Evolutionary conservation across 1,139 yeast species (phyloP), one percentile per base, ranked within the genome.

Genomic region (Geotrichum cucujoidarum): DNA sequence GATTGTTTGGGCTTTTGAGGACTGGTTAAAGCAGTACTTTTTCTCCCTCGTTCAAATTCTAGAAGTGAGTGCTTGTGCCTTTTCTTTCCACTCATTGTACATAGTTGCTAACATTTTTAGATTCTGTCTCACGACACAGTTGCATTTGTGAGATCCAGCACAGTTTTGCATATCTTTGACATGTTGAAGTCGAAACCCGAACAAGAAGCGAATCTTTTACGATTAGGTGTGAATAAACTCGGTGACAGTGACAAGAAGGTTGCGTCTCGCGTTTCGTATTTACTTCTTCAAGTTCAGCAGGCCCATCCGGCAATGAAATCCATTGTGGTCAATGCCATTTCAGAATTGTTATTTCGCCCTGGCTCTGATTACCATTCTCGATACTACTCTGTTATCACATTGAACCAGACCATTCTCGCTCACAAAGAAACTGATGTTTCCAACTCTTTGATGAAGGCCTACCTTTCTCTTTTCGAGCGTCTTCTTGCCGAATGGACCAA

Each of bases 261-360:
- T 10, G 80, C 95, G 0, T 85, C 97, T 1, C 85, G 88, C 62
- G 80, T 95, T 1, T 89, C 97, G 2, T 87, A 80, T 65, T 81
- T 83, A 57, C 71, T 92, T 43, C 74, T 90, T 54, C 83, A 85
- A 59, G 70, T 90, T 45, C 87, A 90, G 65, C 95, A 88, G 65
- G 85, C 82, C 2, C 99, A 92, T 66, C 99, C 99, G 18, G 95
- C 95, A 45, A 92, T 92, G 98, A 90, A 89, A 64, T 71, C 78
- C 46, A 78, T 92, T 52, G 73, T 94, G 38, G 77, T 83, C 40
- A 88, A 87, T 56, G 74, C 94, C 1, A 83, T 92, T 32, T 78
- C 86, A 43, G 97, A 92, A 63, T 76, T 84, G 41, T 73, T 89
- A 37, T 83, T 88, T 69, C 81, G 89, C 60, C 77, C 82, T 43